These are phyloP conservation scores for Colletotrichum costaricense DNA, from an alignment of 2,329 filamentous ascomycete genomes.

Conservation along the genomic window DNA sequence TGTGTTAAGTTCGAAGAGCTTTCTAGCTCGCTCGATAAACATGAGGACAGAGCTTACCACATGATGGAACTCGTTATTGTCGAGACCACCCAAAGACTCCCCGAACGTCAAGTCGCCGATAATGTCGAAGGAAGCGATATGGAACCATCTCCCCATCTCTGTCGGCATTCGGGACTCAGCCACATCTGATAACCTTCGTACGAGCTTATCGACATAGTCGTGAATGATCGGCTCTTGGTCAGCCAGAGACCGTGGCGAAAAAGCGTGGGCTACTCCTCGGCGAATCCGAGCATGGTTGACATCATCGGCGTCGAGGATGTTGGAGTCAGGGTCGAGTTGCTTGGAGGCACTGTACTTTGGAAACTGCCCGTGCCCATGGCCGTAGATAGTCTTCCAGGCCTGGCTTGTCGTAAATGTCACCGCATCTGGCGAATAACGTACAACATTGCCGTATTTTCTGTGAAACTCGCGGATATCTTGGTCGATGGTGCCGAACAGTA, in stretches of 20 bases:
- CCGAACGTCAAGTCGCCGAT: constrained; percentile 45
- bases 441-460: constrained; percentile 53
- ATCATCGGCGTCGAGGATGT: constrained; percentile 4
- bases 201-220: constrained; percentile 40
- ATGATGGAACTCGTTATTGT: constrained; percentile 37
- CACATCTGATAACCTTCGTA: constrained; percentile 36
- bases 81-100: constrained; percentile 41
- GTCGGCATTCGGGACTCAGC: constrained; percentile 7
- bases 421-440: constrained; percentile 57
- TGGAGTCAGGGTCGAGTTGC: neutral
- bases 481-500: constrained; percentile 1
- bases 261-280: constrained; percentile 41
- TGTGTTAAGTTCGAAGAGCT: constrained; percentile 14
- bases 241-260: constrained; percentile 42
- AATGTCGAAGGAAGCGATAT: constrained; percentile 42
- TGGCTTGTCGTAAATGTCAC: constrained; percentile 52
- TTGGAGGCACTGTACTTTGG: neutral
- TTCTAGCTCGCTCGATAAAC: constrained; percentile 19
- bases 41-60: constrained; percentile 40
- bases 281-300: constrained; percentile 9
- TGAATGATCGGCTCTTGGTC: constrained; percentile 43
- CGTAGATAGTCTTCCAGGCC: constrained; percentile 51
- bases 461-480: constrained; percentile 45
- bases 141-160: constrained; percentile 6
- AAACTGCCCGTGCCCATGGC: neutral